Base-by-base conservation (phyloP, 306 rosid species). In the Acacia acuminata region DNA sequence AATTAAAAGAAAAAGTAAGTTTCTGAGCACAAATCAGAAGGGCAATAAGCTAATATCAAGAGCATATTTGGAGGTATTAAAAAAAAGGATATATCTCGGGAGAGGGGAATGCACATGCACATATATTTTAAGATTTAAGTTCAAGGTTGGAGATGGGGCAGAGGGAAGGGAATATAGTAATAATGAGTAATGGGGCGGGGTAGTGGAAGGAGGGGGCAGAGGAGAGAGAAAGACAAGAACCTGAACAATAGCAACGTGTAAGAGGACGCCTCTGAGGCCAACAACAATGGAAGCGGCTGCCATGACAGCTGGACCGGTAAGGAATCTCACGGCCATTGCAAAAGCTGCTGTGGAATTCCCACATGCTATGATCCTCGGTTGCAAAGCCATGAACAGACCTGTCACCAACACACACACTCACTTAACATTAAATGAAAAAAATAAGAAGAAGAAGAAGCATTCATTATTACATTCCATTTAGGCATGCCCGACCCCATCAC, bases 331-430 rank as follows among this genome's bases (percentile, higher is more conserved):
- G 17, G 91, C 94, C 98, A 94, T 94, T 0, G 98, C 77, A 90
- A 91, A 94, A 91, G 94, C 81, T 91, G 98, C 98, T 71, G 83
- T 34, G 75, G 91, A 90, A 88, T 94, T 94, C 51, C 97, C 98
- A 92, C 98, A 94, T 88, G 98, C 98, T 89, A 94, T 94, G 83
- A 94, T 93, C 94, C 89, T 91, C 50, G 98, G 98, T 87, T 94
- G 98, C 94, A 94, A 94, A 78, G 97, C 98, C 98, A 94, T 94
- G 84, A 94, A 94, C 87, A 94, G 80, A 73, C 98, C 98, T 94
- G 85, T 83, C 91, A 84, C 58, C 14, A 65, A 75, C 79, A 77
- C 51, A 51, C 64, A 58, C 12, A 19, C 64, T n/a, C 20, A 38
- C 42, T 38, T 19, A 5, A 53, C 56, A 50, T 16, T 17, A 51